phyloP scores from a whole-genome alignment of 768 basidiomycete genomes.

The Lepiota venenata region DNA sequence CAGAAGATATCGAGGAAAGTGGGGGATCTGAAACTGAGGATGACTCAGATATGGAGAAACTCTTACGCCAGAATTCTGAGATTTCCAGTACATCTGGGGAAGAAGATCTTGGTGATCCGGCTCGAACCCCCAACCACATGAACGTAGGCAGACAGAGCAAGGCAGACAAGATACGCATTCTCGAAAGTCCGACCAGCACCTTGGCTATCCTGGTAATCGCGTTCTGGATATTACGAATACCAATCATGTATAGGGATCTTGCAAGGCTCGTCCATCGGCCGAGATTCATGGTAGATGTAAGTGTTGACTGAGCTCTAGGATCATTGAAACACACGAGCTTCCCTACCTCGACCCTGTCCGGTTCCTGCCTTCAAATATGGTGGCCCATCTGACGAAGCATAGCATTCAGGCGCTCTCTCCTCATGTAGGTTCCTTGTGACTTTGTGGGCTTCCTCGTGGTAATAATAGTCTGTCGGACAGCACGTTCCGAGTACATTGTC shows the following conservation, averaged over 20 bases:
- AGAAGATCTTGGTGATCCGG: slow-evolving; percentile 4
- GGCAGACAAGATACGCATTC: slow-evolving; percentile 20
- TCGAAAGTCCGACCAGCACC: slow-evolving; percentile 41
- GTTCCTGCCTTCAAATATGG: slow-evolving; percentile 58
- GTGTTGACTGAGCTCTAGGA: slow-evolving; percentile 34
- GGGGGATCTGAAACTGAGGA: slow-evolving; percentile 9
- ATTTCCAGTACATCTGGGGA: slow-evolving; percentile 18
- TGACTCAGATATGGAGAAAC: slow-evolving; percentile 16
- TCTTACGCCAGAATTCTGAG: slow-evolving; percentile 16
- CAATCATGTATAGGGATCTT: slow-evolving; percentile 74
- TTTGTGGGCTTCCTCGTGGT: not conserved
- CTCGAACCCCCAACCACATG: slow-evolving; percentile 24
- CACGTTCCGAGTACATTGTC: slow-evolving; percentile 54
- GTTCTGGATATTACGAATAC: slow-evolving; percentile 79
- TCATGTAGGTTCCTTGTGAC: slow-evolving; percentile 43
- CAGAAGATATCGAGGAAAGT: slow-evolving; percentile 10
- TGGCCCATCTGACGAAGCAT: slow-evolving; percentile 70
- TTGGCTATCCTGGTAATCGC: slow-evolving; percentile 71
- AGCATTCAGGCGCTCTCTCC: slow-evolving; percentile 66
- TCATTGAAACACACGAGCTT: slow-evolving; percentile 71
- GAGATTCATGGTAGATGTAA: not conserved
- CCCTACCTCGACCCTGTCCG: slow-evolving; percentile 78
- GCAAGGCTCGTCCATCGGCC: slow-evolving; percentile 46
- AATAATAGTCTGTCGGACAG: slow-evolving; percentile 33
- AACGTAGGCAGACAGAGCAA: slow-evolving; percentile 18